Percentiles rank a stretch among this genome's conserved stretches.
phyloP scores from a whole-genome alignment of 352 stramenopile species.

The Pythium biforme region DNA sequence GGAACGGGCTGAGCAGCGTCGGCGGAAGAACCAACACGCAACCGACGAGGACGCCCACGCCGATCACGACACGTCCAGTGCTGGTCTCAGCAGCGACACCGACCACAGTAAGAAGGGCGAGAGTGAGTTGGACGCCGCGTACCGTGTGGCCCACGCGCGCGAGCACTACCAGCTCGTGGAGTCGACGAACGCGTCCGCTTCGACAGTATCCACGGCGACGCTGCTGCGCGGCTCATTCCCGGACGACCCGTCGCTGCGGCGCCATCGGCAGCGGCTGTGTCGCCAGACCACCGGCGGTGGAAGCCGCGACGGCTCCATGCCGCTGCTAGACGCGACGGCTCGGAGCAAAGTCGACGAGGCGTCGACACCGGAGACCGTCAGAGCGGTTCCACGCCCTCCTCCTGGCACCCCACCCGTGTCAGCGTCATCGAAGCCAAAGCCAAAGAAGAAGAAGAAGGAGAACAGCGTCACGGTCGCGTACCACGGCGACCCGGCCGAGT shows the following conservation, averaged over 20 bases:
- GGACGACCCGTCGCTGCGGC: conserved; percentile 18
- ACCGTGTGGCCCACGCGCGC: conserved; percentile 30
- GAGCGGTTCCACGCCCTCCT: too few species aligned
- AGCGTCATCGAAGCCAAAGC: not conserved
- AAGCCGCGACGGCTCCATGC: not conserved
- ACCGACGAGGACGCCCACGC: not conserved
- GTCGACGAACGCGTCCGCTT: too few species aligned
- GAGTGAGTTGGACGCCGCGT: conserved; percentile 25
- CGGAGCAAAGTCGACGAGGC: conserved; percentile 4
- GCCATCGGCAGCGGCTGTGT: not conserved
- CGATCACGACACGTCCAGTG: not conserved
- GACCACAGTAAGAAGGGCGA: not conserved
- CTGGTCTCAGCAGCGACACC: not conserved
- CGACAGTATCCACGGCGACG: not conserved
- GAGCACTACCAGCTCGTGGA: conserved; percentile 45
- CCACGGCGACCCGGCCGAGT: conserved; percentile 11
- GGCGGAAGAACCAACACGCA: not conserved
- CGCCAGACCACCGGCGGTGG: not conserved
- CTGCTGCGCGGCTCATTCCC: conserved; percentile 41
- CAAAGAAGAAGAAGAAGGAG: not conserved
- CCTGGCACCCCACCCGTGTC: too few species aligned
- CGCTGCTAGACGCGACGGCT: not conserved
- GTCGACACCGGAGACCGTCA: conserved; percentile 1
- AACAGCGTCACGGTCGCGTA: conserved; percentile 14
- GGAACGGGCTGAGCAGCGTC: not conserved